A percentile compares a stretch with the other conserved stretches of the same genome.
phyloP scores from a whole-genome alignment of 108 stramenopile species.

The Cyclotella choctawhatcheeana region DNA sequence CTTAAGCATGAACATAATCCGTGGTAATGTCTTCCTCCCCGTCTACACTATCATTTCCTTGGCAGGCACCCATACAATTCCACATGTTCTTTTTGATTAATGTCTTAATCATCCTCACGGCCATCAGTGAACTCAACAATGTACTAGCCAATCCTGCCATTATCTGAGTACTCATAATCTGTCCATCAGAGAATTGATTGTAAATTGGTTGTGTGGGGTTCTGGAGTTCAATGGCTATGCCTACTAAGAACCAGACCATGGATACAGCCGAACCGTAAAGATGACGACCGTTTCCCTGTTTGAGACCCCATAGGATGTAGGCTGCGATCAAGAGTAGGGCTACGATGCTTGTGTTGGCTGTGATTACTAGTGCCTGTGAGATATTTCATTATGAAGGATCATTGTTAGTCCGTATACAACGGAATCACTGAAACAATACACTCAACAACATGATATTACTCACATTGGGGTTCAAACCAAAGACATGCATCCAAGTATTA shows the following conservation, averaged over 20 bases:
- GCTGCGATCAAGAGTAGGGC: constrained; percentile 5
- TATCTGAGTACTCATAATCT: constrained; percentile 31
- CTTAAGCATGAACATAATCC: constrained; percentile 38
- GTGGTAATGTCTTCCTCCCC: constrained; percentile 27
- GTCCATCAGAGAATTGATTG: constrained; percentile 35
- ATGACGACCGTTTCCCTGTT: constrained; percentile 15
- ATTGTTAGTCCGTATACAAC: neutral
- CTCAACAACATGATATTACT: neutral
- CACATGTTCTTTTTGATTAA: constrained; percentile 34
- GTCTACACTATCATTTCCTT: constrained; percentile 6
- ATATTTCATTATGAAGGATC: neutral
- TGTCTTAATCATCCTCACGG: constrained; percentile 29
- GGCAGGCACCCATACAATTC: constrained; percentile 8
- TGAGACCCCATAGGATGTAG: constrained; percentile 11
- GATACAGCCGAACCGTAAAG: neutral
- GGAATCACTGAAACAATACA: neutral
- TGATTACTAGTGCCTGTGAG: neutral
- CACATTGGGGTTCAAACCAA: constrained; percentile 17
- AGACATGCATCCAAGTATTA: constrained; percentile 14
- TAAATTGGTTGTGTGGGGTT: constrained; percentile 39
- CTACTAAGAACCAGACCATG: constrained; percentile 17
- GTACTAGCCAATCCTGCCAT: constrained; percentile 25
- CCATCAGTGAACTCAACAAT: constrained; percentile 16
- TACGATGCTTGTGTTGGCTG: constrained; percentile 5
- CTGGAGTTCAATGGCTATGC: constrained; percentile 35